Conservation (phyloP, 768 basidiomycete species). For the Trametes maxima region DNA sequence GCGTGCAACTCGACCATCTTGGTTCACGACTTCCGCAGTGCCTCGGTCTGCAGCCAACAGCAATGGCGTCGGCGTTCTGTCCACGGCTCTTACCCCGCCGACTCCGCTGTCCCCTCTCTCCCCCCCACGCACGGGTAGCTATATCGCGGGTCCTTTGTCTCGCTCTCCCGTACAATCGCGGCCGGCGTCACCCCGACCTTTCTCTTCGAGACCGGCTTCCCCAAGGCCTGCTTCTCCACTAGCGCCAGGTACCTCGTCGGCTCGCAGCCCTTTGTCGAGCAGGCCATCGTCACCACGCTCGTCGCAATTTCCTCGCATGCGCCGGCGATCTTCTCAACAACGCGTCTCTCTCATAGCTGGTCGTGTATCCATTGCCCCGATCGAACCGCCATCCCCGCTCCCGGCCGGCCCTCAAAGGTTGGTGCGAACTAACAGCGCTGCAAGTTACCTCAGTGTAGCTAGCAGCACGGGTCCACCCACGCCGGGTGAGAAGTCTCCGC, state of each 20-base stretch:
- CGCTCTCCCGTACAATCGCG: slow-evolving; percentile 32
- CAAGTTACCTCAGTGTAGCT: slow-evolving; percentile 62
- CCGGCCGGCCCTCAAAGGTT: slow-evolving; percentile 63
- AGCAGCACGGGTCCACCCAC: slow-evolving; percentile 66
- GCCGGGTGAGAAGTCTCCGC: slow-evolving; percentile 49
- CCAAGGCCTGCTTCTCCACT: slow-evolving; percentile 32
- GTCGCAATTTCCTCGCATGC: slow-evolving; percentile 59
- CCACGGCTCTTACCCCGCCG: slow-evolving; percentile 17
- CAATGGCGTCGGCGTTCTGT: slow-evolving; percentile 15
- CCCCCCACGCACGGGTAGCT: slow-evolving; percentile 19
- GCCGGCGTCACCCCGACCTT: slow-evolving; percentile 30
- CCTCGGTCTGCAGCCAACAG: slow-evolving; percentile 19
- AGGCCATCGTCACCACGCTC: slow-evolving; percentile 41
- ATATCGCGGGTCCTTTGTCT: slow-evolving; percentile 27
- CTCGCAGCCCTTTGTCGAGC: slow-evolving; percentile 38
- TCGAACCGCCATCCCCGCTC: slow-evolving; percentile 71
- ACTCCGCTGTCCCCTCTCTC: slow-evolving; percentile 14
- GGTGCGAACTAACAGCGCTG: slow-evolving; percentile 62
- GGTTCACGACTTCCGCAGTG: slow-evolving; percentile 25
- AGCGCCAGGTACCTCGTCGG: slow-evolving; percentile 22
- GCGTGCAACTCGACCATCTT: slow-evolving; percentile 23
- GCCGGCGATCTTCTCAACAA: slow-evolving; percentile 81
- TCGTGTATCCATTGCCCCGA: slow-evolving; percentile 73
- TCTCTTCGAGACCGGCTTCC: slow-evolving; percentile 26
- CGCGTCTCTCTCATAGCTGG: slow-evolving; percentile 84